These are phyloP conservation scores for Puccinia polysora DNA, from an alignment of 1,284 basidiomycete species.

Conservation along the genomic window DNA sequence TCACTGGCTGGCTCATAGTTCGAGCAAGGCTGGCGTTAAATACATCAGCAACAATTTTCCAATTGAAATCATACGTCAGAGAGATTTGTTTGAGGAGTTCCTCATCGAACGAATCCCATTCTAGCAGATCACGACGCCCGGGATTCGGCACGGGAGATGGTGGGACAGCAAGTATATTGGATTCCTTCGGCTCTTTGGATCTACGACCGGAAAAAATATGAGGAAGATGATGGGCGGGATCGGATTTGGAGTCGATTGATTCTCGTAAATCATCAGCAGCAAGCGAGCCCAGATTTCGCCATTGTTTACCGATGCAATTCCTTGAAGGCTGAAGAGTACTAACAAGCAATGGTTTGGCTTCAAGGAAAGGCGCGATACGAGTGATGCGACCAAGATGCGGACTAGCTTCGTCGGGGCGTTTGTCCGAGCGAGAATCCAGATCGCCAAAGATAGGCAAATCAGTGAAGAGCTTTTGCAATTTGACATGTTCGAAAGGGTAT, in stretches of 20 bases:
- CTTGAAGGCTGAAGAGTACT: constrained; percentile 28
- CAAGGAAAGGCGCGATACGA: constrained; percentile 22
- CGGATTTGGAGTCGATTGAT: constrained; percentile 13
- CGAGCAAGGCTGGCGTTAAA: constrained; percentile 17
- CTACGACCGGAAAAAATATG: constrained; percentile 29
- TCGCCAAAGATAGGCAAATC: constrained; percentile 41
- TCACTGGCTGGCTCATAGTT: background rate
- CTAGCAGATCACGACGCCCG: background rate
- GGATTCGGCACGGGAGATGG: background rate
- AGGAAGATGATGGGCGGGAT: constrained; percentile 10
- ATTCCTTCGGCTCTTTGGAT: constrained; percentile 30
- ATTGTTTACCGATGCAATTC: constrained; percentile 38
- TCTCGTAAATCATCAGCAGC: constrained; percentile 35
- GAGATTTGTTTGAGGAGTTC: constrained; percentile 18
- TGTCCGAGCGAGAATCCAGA: constrained; percentile 40
- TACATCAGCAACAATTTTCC: constrained; percentile 34
- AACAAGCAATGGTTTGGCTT: constrained; percentile 38
- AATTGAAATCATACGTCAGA: constrained; percentile 24
- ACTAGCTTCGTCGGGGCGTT: constrained; percentile 34
- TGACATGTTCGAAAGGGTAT: constrained; percentile 18
- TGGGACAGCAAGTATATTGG: constrained; percentile 1
- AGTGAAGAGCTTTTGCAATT: constrained; percentile 34
- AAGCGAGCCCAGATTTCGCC: constrained; percentile 33
- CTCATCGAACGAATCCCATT: constrained; percentile 24
- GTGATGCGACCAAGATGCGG: constrained; percentile 36